Percentiles rank a stretch among this genome's conserved stretches.
phyloP scores from a whole-genome alignment of 345 rosid species.

The Rhizophora mangle region DNA sequence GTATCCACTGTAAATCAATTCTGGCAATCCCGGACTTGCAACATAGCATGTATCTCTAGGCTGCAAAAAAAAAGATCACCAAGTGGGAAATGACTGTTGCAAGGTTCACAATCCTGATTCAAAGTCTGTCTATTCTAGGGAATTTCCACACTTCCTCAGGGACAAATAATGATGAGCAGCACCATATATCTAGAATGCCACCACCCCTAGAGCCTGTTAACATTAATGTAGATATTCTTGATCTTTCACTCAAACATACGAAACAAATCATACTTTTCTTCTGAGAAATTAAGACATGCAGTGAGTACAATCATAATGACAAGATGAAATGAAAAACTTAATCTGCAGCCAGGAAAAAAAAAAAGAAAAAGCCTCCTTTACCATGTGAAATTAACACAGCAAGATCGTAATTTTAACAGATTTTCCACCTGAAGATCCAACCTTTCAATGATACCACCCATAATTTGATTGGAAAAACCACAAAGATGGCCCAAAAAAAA shows the following conservation, averaged over 20 bases:
- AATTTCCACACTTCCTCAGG: not conserved
- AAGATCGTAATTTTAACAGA: not conserved
- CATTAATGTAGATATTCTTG: not conserved
- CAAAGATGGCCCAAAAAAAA: not conserved
- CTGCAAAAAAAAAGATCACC: slow-evolving; percentile 27
- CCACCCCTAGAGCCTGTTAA: too few species aligned
- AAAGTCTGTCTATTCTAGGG: not conserved
- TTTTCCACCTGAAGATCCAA: not conserved
- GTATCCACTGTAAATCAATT: slow-evolving; percentile 65
- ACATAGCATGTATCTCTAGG: slow-evolving; percentile 83
- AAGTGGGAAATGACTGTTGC: not conserved
- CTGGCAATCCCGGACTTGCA: slow-evolving; percentile 61
- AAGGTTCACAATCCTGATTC: not conserved
- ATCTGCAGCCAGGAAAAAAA: not conserved
- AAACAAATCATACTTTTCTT: not conserved
- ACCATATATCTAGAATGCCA: not conserved
- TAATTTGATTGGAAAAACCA: not conserved
- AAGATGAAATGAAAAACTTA: not conserved
- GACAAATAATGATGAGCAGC: not conserved
- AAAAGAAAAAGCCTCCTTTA: not conserved
- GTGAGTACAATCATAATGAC: not conserved
- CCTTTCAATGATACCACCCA: not conserved
- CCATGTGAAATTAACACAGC: not conserved
- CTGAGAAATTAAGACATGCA: not conserved
- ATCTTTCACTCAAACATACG: not conserved